phyloP scores from a whole-genome alignment of 2,329 filamentous ascomycete genomes.

The Blastomyces silverae region DNA sequence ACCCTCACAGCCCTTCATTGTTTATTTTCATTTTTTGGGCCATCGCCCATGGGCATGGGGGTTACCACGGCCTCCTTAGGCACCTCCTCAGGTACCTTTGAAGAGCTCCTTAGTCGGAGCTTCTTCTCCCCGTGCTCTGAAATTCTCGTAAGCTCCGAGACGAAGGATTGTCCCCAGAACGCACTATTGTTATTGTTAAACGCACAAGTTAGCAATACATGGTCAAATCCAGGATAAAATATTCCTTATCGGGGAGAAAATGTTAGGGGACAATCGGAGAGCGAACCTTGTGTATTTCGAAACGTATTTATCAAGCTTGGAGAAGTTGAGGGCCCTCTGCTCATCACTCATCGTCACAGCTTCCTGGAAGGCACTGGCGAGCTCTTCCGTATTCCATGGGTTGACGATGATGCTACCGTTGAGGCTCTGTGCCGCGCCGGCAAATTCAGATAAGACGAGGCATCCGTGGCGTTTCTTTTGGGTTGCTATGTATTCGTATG shows the following conservation, averaged over 20 bases:
- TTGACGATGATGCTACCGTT: constrained; percentile 94
- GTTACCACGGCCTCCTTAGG: neutral
- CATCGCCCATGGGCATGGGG: neutral
- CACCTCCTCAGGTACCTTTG: neutral
- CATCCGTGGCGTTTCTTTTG: constrained; percentile 85
- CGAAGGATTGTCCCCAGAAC: constrained; percentile 94
- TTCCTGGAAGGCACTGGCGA: constrained; percentile 87
- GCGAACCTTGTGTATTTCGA: constrained; percentile 83
- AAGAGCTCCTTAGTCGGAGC: constrained; percentile 33
- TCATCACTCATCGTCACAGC: constrained; percentile 95
- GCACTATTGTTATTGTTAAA: constrained; percentile 48
- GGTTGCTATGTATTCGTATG: constrained; percentile 95
- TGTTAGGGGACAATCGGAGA: neutral
- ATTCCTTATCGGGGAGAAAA: neutral
- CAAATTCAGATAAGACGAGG: constrained; percentile 94
- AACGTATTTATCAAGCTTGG: constrained; percentile 88
- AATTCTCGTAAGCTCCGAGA: constrained; percentile 66
- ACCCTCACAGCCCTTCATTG: neutral
- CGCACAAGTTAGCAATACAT: constrained; percentile 17
- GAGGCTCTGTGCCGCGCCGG: constrained; percentile 87
- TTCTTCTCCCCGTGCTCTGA: constrained; percentile 49
- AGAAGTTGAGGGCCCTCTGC: constrained; percentile 77
- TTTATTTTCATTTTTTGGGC: neutral
- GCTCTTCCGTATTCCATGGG: constrained; percentile 96
- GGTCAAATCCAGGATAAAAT: neutral